These are phyloP conservation scores for Spathaspora sp. DNA, from an alignment of 805 yeast genomes.

Conservation along the genomic window DNA sequence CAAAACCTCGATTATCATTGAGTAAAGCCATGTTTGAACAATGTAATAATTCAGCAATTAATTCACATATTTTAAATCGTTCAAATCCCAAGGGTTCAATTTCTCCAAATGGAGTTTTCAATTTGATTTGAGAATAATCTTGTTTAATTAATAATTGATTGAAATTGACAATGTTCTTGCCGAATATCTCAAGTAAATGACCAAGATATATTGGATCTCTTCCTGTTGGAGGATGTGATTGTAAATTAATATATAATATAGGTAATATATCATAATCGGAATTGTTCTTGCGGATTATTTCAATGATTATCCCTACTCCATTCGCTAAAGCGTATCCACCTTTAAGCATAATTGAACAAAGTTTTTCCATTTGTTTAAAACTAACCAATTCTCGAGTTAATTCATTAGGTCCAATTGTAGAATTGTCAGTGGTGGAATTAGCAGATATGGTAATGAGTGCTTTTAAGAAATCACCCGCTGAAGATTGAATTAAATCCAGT, in stretches of 20 bases:
- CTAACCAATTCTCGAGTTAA: slow-evolving; percentile 42
- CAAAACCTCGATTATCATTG: slow-evolving; percentile 42
- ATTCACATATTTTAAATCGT: slow-evolving; percentile 43
- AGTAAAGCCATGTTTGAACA: slow-evolving; percentile 45
- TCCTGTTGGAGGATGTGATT: slow-evolving; percentile 45
- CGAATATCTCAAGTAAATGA: slow-evolving; percentile 38
- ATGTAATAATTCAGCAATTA: slow-evolving; percentile 44
- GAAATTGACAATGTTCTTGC: slow-evolving; percentile 33
- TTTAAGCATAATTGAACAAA: slow-evolving; percentile 39
- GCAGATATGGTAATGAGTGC: slow-evolving; percentile 46
- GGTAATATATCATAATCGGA: slow-evolving; percentile 45
- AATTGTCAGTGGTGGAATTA: slow-evolving; percentile 42
- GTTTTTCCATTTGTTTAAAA: slow-evolving; percentile 28
- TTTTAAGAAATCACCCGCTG: slow-evolving; percentile 44
- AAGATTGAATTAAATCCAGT: slow-evolving; percentile 26
- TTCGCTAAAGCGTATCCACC: slow-evolving; percentile 47
- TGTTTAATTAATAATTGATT: slow-evolving; percentile 29
- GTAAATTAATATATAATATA: slow-evolving; percentile 41
- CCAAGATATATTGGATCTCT: slow-evolving; percentile 46
- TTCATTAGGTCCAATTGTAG: slow-evolving; percentile 46
- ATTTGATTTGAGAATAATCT: slow-evolving; percentile 10
- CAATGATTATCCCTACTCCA: slow-evolving; percentile 47
- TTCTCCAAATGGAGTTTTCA: slow-evolving; percentile 32
- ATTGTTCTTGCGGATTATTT: slow-evolving; percentile 42
- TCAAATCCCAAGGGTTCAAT: slow-evolving; percentile 45